Conservation (phyloP, 1,284 basidiomycete genomes). For the Xanthoconium separans region DNA sequence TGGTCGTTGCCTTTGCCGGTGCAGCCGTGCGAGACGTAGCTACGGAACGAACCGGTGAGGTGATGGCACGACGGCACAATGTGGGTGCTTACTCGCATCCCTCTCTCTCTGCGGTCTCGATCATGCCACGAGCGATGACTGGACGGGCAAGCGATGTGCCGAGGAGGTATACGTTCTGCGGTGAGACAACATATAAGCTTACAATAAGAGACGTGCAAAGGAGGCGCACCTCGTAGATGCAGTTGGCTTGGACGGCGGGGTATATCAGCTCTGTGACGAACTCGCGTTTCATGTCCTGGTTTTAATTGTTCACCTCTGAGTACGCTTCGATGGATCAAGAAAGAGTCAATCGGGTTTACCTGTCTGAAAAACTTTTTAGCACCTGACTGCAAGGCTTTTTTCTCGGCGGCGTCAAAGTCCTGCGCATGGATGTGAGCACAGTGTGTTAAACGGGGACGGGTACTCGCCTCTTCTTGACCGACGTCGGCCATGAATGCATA, state of each 20-base stretch:
- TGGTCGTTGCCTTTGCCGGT: slow-evolving; percentile 99
- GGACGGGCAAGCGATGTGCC: slow-evolving; percentile 98
- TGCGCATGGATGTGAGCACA: slow-evolving; percentile 29
- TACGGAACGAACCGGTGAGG: slow-evolving; percentile 30
- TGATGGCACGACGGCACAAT: not conserved
- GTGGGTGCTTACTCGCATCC: slow-evolving; percentile 79
- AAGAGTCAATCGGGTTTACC: slow-evolving; percentile 38
- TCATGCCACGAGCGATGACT: slow-evolving; percentile 99
- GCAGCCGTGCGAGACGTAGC: slow-evolving; percentile 97
- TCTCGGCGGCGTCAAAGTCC: slow-evolving; percentile 94
- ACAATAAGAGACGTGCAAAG: not conserved
- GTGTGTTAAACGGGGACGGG: not conserved
- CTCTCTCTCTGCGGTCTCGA: slow-evolving; percentile 86
- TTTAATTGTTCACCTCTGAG: not conserved
- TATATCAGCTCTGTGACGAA: slow-evolving; percentile 98
- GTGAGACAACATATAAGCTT: slow-evolving; percentile 8
- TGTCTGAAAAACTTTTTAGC: slow-evolving; percentile 95
- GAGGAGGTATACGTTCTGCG: slow-evolving; percentile 92
- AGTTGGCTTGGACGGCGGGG: slow-evolving; percentile 97
- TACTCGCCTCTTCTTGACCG: slow-evolving; percentile 88
- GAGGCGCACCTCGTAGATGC: slow-evolving; percentile 87
- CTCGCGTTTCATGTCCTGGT: slow-evolving; percentile 89
- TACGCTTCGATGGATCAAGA: not conserved
- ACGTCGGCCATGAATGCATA: slow-evolving; percentile 99
- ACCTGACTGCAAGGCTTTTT: slow-evolving; percentile 90